Evolutionary conservation across 2,329 filamentous ascomycete species (phyloP).

Genomic region (Diaporthe helianthi): DNA sequence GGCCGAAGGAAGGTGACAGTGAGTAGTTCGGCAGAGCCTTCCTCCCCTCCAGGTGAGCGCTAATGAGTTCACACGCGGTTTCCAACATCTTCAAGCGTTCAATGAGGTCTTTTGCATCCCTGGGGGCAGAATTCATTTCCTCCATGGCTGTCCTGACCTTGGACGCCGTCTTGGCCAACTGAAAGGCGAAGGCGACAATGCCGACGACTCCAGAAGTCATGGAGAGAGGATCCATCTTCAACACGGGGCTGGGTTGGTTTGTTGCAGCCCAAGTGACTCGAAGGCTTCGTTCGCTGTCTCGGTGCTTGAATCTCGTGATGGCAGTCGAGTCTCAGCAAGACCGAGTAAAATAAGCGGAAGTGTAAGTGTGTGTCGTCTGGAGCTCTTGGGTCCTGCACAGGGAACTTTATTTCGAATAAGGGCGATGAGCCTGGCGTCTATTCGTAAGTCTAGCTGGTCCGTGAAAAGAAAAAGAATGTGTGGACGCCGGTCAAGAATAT

Average conservation of each 20-base stretch:
- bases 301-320: background rate
- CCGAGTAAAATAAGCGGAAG: no score
- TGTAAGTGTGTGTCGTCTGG: no score
- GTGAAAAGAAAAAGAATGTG: no score
- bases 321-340: background rate
- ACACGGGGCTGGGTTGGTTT: no score
- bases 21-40: accelerated
- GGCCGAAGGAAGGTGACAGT: background rate
- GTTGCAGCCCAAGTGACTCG: background rate
- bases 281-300: no score
- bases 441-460: no score
- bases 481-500: no score
- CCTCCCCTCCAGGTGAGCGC: background rate
- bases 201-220: background rate
- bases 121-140: background rate
- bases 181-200: background rate
- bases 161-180: background rate
- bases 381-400: no score
- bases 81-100: background rate
- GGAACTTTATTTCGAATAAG: no score
- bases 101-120: background rate
- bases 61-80: background rate
- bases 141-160: background rate
- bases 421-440: no score
- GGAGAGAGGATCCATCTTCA: background rate